phyloP scores from a whole-genome alignment of 371 early-diverging fungal genomes.

The Thermomucor indicae-seudaticae region DNA sequence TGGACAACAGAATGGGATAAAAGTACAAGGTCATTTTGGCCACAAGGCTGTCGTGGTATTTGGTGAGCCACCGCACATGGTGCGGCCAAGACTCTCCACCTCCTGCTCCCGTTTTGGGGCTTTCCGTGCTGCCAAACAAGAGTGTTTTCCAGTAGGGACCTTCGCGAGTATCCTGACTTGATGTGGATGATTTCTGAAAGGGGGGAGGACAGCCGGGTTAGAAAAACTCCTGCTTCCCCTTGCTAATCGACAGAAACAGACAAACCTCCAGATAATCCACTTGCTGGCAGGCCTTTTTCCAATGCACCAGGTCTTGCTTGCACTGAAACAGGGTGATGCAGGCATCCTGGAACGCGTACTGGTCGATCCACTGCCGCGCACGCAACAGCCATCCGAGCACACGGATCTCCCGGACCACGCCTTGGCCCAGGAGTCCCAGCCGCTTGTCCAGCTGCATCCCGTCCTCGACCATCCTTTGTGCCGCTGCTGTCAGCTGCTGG shows the following conservation, averaged over 20 bases:
- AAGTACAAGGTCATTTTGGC: conserved; percentile 65
- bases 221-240: not conserved
- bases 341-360: conserved; percentile 56
- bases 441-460: conserved; percentile 1
- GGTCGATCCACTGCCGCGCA: conserved; percentile 40
- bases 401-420: conserved; percentile 45
- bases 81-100: conserved; percentile 34
- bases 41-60: conserved; percentile 51
- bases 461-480: too few species aligned
- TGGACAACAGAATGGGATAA: conserved; percentile 49
- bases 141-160: conserved; percentile 4
- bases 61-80: conserved; percentile 51
- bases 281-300: conserved; percentile 44
- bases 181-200: conserved; percentile 13
- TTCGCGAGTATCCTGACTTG: conserved; percentile 5
- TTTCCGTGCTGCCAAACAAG: conserved; percentile 20
- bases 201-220: not conserved
- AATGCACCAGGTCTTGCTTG: conserved; percentile 40
- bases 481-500: too few species aligned
- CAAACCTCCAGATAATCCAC: conserved; percentile 50
- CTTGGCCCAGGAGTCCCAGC: conserved; percentile 40
- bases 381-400: conserved; percentile 36
- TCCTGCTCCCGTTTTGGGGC: not conserved
- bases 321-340: conserved; percentile 45
- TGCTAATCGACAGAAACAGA: not conserved